phyloP scores from a whole-genome alignment of 768 basidiomycete species.

The Tulasnella sp. region DNA sequence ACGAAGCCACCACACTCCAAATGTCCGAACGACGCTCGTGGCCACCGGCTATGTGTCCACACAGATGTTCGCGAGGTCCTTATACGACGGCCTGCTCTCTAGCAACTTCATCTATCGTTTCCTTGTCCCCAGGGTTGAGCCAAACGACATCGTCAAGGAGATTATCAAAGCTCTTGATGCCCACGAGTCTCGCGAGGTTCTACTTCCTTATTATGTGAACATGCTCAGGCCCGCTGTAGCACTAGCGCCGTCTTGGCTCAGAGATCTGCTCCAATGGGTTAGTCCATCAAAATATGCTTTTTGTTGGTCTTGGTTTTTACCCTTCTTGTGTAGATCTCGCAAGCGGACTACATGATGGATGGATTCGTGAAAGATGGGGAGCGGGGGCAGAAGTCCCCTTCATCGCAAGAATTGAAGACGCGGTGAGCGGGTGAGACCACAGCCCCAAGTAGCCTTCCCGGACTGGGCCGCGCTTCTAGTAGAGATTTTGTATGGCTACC shows the following conservation, averaged over 20 bases:
- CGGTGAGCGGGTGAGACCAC: too few relatives aligned
- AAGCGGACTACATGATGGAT: conserved; percentile 62
- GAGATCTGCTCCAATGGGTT: conserved; percentile 72
- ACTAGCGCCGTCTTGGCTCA: conserved; percentile 56
- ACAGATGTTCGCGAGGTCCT: conserved; percentile 50
- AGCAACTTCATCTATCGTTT: conserved; percentile 46
- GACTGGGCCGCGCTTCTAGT: too few relatives aligned
- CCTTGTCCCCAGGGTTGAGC: conserved; percentile 61
- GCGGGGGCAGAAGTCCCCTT: conserved; percentile 19
- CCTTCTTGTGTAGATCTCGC: conserved; percentile 38
- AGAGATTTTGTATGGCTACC: too few relatives aligned
- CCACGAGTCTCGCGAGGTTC: conserved; percentile 59
- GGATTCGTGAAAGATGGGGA: conserved; percentile 56
- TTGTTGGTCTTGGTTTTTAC: background rate
- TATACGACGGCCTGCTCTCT: conserved; percentile 32
- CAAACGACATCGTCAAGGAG: conserved; percentile 64
- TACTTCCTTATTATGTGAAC: conserved; percentile 62
- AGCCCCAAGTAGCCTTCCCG: too few relatives aligned
- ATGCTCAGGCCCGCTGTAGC: conserved; percentile 40
- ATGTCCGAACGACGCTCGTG: conserved; percentile 80
- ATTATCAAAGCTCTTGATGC: conserved; percentile 75
- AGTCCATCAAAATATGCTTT: conserved; percentile 10
- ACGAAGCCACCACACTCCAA: conserved; percentile 55
- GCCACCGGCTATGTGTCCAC: conserved; percentile 73
- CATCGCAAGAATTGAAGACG: too few relatives aligned